phyloP scores from a whole-genome alignment of 2,329 filamentous ascomycete species.

The Alternaria ventricosa region DNA sequence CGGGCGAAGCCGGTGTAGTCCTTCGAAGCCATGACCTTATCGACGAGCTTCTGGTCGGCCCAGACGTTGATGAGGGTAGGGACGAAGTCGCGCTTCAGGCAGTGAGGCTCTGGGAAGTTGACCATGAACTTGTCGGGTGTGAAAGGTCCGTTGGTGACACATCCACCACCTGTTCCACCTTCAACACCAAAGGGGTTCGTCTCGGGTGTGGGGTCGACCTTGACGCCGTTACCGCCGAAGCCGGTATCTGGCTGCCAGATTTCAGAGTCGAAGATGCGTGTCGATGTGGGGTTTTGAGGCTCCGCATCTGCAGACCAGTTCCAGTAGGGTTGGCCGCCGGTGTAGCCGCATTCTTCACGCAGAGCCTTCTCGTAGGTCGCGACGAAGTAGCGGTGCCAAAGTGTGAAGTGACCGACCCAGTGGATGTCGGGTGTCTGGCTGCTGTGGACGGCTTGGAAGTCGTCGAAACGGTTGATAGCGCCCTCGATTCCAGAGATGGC shows the following conservation, averaged over 20 bases:
- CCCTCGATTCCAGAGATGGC: constrained; percentile 23
- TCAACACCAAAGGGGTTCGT: constrained; percentile 32
- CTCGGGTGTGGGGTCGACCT: constrained; percentile 29
- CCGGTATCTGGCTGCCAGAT: constrained; percentile 31
- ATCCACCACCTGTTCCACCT: constrained; percentile 40
- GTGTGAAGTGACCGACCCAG: constrained; percentile 31
- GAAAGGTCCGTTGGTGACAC: constrained; percentile 43
- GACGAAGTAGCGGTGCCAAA: constrained; percentile 35
- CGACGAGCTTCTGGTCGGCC: constrained; percentile 26
- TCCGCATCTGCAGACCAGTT: constrained; percentile 34
- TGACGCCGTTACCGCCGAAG: constrained; percentile 48
- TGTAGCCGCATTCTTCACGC: constrained; percentile 31
- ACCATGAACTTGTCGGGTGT: constrained; percentile 26
- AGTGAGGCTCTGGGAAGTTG: constrained; percentile 32
- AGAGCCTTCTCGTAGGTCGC: constrained; percentile 32
- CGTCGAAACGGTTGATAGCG: constrained; percentile 31
- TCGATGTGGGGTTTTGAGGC: constrained; percentile 20
- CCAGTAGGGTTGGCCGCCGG: constrained; percentile 47
- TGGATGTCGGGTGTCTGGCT: constrained; percentile 31
- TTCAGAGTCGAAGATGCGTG: constrained; percentile 15
- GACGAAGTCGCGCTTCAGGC: constrained; percentile 44
- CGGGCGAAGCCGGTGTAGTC: constrained; percentile 40
- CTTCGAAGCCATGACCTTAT: constrained; percentile 27
- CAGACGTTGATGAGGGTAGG: constrained; percentile 31
- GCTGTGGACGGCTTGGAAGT: constrained; percentile 30